Conservation (phyloP, 192 early-diverging fungal genomes). For the Coemansia sp. region DNA sequence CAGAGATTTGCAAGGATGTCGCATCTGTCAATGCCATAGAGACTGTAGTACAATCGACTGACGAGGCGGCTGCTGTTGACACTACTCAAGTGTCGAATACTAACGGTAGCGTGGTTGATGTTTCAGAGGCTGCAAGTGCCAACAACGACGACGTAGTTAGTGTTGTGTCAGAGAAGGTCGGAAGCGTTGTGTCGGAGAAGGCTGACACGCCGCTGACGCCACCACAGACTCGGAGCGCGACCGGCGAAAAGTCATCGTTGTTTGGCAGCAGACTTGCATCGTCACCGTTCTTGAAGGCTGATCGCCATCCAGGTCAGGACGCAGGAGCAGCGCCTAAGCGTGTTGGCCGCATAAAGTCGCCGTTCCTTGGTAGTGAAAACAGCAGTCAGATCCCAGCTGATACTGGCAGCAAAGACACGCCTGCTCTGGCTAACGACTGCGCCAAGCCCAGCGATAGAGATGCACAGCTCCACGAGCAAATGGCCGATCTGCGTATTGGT, state of each 20-base stretch:
- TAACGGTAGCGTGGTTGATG: neutral
- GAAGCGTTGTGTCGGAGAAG: constrained; percentile 6
- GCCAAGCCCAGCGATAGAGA: neutral
- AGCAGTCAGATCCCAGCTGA: neutral
- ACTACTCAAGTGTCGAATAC: neutral
- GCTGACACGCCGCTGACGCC: constrained; percentile 10
- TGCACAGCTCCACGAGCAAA: constrained; percentile 8
- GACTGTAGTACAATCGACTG: too few relatives aligned
- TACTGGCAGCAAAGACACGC: constrained; percentile 2
- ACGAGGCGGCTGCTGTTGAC: too few relatives aligned
- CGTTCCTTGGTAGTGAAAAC: constrained; percentile 29
- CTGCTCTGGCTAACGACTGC: neutral
- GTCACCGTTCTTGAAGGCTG: constrained; percentile 50
- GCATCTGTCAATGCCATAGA: too few relatives aligned
- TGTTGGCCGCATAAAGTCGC: constrained; percentile 44
- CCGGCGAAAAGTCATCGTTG: constrained; percentile 24
- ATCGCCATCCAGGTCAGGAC: constrained; percentile 27
- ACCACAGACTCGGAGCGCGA: constrained; percentile 15
- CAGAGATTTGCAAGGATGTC: too few relatives aligned
- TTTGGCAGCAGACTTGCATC: constrained; percentile 38
- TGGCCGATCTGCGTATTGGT: constrained; percentile 20
- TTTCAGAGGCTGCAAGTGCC: neutral
- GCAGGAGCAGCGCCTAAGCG: constrained; percentile 14
- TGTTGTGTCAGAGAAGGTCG: constrained; percentile 1
- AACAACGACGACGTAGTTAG: neutral